Conservation (phyloP, 1,139 yeast genomes). For the Tardiomyces depauwii region DNA sequence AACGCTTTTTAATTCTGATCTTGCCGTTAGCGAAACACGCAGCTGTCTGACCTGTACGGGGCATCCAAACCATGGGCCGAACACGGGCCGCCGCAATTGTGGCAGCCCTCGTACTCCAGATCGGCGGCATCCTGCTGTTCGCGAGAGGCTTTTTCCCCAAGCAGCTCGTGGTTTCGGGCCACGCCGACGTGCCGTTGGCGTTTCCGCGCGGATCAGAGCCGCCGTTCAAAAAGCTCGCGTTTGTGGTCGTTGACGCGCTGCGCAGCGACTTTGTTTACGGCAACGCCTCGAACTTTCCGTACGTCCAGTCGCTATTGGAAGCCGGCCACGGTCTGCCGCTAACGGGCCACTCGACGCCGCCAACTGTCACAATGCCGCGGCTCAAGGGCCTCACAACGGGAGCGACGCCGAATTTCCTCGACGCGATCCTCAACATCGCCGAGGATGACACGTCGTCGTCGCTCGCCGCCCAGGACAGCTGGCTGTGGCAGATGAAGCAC, state of each 20-base stretch:
- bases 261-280: constrained; percentile 75
- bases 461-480: constrained; percentile 67
- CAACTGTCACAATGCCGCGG: constrained; percentile 92
- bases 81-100: background rate
- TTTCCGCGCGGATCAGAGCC: constrained; percentile 13
- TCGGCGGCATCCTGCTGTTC: constrained; percentile 48
- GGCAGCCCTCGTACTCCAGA: constrained; percentile 26
- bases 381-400: constrained; percentile 93
- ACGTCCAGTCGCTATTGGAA: constrained; percentile 54
- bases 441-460: constrained; percentile 82
- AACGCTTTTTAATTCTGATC: too few species aligned
- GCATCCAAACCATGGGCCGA: too few species aligned
- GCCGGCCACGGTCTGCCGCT: constrained; percentile 69
- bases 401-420: constrained; percentile 86
- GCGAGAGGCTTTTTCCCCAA: constrained; percentile 85
- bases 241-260: constrained; percentile 90
- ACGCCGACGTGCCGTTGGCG: constrained; percentile 16
- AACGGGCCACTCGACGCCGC: constrained; percentile 90
- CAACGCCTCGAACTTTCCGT: constrained; percentile 45
- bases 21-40: too few species aligned
- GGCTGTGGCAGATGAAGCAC: constrained; percentile 57
- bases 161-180: constrained; percentile 59
- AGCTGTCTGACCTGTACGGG: too few species aligned
- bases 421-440: constrained; percentile 87
- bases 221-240: constrained; percentile 56